phyloP scores from a whole-genome alignment of 768 basidiomycete species.

The Leccinellum rugosiceps region DNA sequence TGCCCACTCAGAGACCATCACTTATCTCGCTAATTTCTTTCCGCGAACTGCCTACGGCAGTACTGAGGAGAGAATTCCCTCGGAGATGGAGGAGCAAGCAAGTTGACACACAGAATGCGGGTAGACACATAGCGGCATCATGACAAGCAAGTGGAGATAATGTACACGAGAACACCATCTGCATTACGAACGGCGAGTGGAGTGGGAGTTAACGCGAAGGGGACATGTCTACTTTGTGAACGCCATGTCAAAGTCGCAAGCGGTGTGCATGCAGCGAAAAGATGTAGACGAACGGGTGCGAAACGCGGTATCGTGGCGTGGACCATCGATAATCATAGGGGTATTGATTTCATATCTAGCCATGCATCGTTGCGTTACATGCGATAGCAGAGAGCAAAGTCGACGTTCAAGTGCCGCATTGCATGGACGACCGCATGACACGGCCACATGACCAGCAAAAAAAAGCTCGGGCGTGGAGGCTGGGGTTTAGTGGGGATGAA shows the following conservation, averaged over 20 bases:
- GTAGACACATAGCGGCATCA: neutral
- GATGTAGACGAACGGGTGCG: conserved; percentile 13
- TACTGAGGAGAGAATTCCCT: conserved; percentile 6
- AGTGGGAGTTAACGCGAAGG: conserved; percentile 5
- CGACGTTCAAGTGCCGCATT: conserved; percentile 9
- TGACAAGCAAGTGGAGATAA: conserved; percentile 3
- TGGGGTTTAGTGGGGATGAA: conserved; percentile 12
- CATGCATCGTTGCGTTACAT: conserved; percentile 17
- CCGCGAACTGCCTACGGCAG: conserved; percentile 11
- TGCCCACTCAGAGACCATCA: conserved; percentile 28
- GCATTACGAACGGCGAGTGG: conserved; percentile 3
- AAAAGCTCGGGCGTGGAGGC: neutral
- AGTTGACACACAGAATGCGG: neutral
- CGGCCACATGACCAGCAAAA: neutral
- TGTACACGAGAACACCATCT: conserved; percentile 3
- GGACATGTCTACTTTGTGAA: conserved; percentile 3
- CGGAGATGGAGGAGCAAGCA: conserved; percentile 19
- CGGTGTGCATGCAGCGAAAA: conserved; percentile 4
- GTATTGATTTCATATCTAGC: conserved; percentile 28
- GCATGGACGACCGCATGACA: conserved; percentile 6
- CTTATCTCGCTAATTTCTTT: conserved; percentile 23
- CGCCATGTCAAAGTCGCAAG: neutral
- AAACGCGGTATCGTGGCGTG: conserved; percentile 5
- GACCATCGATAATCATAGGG: conserved; percentile 25
- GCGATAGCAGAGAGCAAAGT: conserved; percentile 12